Evolutionary conservation across 2,329 filamentous ascomycete species (phyloP).

Genomic region (Tolypocladium tropicale): DNA sequence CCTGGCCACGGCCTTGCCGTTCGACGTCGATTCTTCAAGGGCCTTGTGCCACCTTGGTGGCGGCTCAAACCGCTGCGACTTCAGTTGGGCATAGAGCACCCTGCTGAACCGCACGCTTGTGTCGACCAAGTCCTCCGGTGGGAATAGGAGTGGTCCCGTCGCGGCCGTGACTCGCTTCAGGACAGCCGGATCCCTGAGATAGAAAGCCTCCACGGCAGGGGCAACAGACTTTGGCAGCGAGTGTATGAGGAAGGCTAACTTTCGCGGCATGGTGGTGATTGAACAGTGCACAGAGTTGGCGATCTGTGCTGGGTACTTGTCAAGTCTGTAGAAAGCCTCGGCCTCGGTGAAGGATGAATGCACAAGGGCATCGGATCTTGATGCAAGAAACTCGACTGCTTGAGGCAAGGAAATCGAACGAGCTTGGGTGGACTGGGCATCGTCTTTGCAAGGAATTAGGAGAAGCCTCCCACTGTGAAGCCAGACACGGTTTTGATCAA

Average conservation of each 20-base stretch:
- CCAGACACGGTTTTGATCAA: conserved; percentile 84
- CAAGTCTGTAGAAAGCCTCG: conserved; percentile 82
- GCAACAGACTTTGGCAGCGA: conserved; percentile 66
- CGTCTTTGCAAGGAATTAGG: conserved; percentile 52
- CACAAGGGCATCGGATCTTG: conserved; percentile 48
- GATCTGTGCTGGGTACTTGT: conserved; percentile 74
- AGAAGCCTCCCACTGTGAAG: conserved; percentile 66
- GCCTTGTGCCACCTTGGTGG: conserved; percentile 40
- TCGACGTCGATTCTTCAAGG: background rate
- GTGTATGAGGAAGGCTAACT: conserved; percentile 70
- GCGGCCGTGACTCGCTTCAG: conserved; percentile 57
- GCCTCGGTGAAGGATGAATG: conserved; percentile 68
- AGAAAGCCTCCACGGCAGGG: conserved; percentile 82
- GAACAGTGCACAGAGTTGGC: conserved; percentile 66
- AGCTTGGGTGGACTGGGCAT: conserved; percentile 7
- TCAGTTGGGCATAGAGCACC: conserved; percentile 82
- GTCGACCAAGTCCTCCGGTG: conserved; percentile 68
- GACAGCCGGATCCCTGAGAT: conserved; percentile 72
- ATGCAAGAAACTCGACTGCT: conserved; percentile 51
- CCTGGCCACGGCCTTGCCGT: conserved; percentile 15
- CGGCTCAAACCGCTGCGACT: conserved; percentile 70
- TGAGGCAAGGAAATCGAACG: conserved; percentile 49
- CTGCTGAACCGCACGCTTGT: conserved; percentile 76
- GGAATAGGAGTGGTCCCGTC: conserved; percentile 49
- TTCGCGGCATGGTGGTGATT: conserved; percentile 65